phyloP scores from a whole-genome alignment of 192 early-diverging fungal genomes.

The Mortierella claussenii region DNA sequence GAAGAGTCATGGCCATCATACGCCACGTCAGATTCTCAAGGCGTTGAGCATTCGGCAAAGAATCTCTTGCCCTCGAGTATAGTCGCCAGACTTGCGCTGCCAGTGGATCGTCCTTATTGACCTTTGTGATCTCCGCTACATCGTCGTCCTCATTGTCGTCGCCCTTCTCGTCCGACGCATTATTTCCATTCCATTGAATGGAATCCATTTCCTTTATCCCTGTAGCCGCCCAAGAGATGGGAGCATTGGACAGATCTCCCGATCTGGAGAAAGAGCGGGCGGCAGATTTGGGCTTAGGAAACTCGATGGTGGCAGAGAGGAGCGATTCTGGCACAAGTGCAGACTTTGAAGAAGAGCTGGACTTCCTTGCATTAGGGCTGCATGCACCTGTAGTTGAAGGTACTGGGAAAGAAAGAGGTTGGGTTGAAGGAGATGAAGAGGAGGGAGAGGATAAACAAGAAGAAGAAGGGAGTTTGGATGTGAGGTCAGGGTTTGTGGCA shows the following conservation, averaged over 20 bases:
- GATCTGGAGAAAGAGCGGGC: not conserved
- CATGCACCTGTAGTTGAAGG: not conserved
- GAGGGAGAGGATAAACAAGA: not conserved
- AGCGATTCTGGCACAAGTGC: conserved; percentile 8
- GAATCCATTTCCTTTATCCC: not conserved
- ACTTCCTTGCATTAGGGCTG: conserved; percentile 3
- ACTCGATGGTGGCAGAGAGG: conserved; percentile 12
- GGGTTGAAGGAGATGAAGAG: not conserved
- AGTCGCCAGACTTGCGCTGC: conserved; percentile 75
- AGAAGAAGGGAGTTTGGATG: too few relatives aligned
- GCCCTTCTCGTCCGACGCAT: too few relatives aligned
- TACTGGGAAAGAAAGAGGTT: not conserved
- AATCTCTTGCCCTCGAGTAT: conserved; percentile 75
- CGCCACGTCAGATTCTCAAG: conserved; percentile 87
- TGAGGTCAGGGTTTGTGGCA: too few relatives aligned
- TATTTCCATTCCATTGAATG: too few relatives aligned
- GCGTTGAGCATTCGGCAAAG: conserved; percentile 74
- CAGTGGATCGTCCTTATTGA: conserved; percentile 50
- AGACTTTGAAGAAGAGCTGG: not conserved
- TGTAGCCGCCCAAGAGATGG: not conserved
- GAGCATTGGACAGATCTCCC: not conserved
- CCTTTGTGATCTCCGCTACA: not conserved
- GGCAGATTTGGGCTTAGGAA: conserved; percentile 12
- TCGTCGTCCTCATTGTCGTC: not conserved
- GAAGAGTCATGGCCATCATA: conserved; percentile 79